Base-by-base conservation (phyloP, 2,329 filamentous ascomycete species). In the Aspergillus neotritici region DNA sequence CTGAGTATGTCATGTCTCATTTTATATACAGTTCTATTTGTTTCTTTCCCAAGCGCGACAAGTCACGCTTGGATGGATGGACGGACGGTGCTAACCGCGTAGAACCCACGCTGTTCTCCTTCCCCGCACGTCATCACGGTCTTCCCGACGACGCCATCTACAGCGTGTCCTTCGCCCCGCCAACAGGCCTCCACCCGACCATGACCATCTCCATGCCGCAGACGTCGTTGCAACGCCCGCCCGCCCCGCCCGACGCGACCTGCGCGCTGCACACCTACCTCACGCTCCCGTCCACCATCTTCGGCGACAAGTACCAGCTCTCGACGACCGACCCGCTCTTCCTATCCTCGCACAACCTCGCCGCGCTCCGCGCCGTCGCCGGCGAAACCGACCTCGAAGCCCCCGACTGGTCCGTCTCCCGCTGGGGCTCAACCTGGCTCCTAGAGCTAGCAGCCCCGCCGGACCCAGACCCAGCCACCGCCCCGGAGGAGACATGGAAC, bases 301-400 rank as follows among this genome's bases (percentile, higher is more conserved):
- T 97, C 66, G 80, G 86, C 31, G 91, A 97, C 70, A 83, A 83
- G 58, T 94, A 95, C 67, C 88, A 94, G 65, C 77, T 96, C 47
- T 69, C 65, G 13, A 72, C 68, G 8, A 60, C 60, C 4, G 69
- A 72, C 44, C 67, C 77, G 0, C 74, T 95, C 4, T 93, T 94
- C 67, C 76, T 94, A 25, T 66, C 79, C 3, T 90, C 87, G 1
- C 88, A 94, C 57, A 87, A 94, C 58, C 75, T 96, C 14, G 73
- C 76, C 2, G 72, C 78, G 2, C 69, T 94, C 32, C 81, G 76
- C 34, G 80, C 84, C 50, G 76, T 87, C 11, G 82, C 81, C 17
- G 78, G 86, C 10, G 86, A 87, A 14, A 86, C 90, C 5, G 90
- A 97, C 54, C 82, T 97, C 41, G 91, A 97, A 69, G 89, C 88